Percentiles rank a stretch among this genome's conserved stretches.
Conservation (phyloP, 176 grass and related monocot genomes). For the Paspalum notatum region DNA sequence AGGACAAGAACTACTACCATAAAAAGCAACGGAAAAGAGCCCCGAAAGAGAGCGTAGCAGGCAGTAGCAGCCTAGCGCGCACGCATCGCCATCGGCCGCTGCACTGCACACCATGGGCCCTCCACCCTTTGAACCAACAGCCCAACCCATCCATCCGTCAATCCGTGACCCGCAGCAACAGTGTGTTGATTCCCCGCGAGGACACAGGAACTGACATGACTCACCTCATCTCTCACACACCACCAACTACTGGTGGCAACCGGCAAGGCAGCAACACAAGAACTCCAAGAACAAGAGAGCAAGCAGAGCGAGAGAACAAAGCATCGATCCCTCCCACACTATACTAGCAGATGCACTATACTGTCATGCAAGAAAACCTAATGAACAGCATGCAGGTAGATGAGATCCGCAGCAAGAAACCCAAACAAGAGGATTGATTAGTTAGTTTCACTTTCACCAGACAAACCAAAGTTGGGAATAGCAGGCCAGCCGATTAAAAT, state of each 20-base stretch:
- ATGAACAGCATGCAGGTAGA: no score
- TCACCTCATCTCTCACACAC: conserved; percentile 16
- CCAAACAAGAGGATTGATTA: no score
- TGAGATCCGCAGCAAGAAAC: no score
- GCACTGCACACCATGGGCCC: not conserved
- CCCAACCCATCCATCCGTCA: conserved; percentile 16
- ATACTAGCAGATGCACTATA: no score
- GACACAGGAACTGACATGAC: conserved; percentile 46
- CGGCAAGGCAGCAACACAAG: no score
- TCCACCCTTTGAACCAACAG: not conserved
- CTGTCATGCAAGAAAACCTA: no score
- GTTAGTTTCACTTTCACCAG: no score
- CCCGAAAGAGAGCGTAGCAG: conserved; percentile 35
- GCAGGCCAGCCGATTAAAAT: conserved; percentile 14
- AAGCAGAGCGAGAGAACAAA: not conserved
- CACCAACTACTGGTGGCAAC: conserved; percentile 13
- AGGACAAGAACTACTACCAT: conserved; percentile 53
- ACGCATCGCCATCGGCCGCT: conserved; percentile 22
- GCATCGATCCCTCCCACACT: no score
- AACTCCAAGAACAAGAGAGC: not conserved
- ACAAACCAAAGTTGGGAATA: no score
- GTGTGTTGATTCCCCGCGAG: conserved; percentile 45
- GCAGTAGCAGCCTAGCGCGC: not conserved
- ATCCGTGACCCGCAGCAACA: conserved; percentile 43
- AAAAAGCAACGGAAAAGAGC: conserved; percentile 73